Base-by-base conservation (phyloP, 139 green algal species). In the Raphidocelis subcapitata region DNA sequence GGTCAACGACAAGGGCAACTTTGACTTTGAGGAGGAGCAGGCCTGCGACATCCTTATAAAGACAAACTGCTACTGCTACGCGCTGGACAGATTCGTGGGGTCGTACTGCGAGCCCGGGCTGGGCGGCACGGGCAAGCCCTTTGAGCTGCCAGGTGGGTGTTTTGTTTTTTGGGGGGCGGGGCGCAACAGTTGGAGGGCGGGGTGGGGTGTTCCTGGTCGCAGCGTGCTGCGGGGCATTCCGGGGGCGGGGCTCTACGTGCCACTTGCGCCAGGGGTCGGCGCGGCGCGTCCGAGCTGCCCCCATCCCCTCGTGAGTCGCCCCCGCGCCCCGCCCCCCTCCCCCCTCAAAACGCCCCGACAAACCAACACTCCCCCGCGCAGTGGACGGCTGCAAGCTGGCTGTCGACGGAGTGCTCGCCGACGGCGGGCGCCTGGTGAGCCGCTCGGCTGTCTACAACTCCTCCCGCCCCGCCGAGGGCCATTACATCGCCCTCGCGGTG, bases 31-130 rank as follows among this genome's bases (percentile, higher is more conserved):
- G 72, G 72, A 78, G 54, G 72, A 78, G 52, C 68, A 78, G 26
- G 72, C 72, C 8, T 78, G 72, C 28, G 62, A 72, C 52, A 57
- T 72, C 36, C 28, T 78, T 26, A n/a, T 78, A 16, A 56, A 44
- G 32, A 62, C n/a, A 35, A 78, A 78, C 52, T 78, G 72, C 54
- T 78, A 78, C 62, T 78, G 72, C 72, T 78, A 73, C 29, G n/a
- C 62, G 1, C 14, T 78, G 31, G 33, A 28, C 26, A 29, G 44
- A 2, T 72, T 67, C 33, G 62, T 78, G 3, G 54, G 63, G 47
- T 67, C 51, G 33, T 78, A 78, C 63, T 78, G 72, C 44, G 72
- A 78, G 62, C 72, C 72, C 28, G 72, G 72, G 2, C 62, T 78
- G 18, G 72, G 62, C 28, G 49, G 51, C 52, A 72, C 63, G 33